Evolutionary conservation across 2,329 filamentous ascomycete species (phyloP).

Genomic region (Colletotrichum spinosum): DNA sequence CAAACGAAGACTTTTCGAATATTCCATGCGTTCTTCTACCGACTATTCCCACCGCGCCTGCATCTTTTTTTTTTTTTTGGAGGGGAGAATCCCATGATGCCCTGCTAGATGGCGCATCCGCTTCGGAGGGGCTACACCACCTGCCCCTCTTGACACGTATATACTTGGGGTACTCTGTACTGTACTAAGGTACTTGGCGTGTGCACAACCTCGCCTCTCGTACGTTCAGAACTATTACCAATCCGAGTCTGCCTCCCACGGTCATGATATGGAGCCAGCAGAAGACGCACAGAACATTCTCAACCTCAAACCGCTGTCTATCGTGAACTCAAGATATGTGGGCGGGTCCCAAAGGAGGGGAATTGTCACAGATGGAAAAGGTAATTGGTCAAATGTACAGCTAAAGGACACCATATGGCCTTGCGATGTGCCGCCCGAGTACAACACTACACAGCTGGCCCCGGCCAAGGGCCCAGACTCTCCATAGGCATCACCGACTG

Average conservation of each 20-base stretch:
- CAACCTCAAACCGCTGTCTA: neutral
- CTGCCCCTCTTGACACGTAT: neutral
- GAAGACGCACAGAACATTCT: no score
- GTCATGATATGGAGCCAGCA: no score
- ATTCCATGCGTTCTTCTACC: constrained; percentile 30
- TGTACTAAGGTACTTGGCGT: no score
- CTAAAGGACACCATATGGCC: neutral
- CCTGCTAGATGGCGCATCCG: constrained; percentile 16
- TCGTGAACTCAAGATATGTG: neutral
- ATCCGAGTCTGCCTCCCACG: no score
- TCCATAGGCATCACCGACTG: constrained; percentile 19
- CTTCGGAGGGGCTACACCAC: constrained; percentile 7
- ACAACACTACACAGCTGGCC: constrained; percentile 2
- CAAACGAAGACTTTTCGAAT: constrained; percentile 33
- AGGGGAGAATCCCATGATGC: constrained; percentile 18
- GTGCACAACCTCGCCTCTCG: no score
- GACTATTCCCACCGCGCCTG: constrained; percentile 16
- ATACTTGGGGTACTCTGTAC: no score
- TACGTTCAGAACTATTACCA: no score
- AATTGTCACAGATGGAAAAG: constrained; percentile 20
- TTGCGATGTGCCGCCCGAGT: constrained; percentile 22
- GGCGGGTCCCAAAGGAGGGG: constrained; percentile 3
- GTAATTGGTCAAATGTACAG: constrained; percentile 10
- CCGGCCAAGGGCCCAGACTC: constrained; percentile 19
- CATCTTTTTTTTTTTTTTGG: neutral